Evolutionary conservation across 2,329 filamentous ascomycete genomes (phyloP).

Genomic region (Curvularia sp.): DNA sequence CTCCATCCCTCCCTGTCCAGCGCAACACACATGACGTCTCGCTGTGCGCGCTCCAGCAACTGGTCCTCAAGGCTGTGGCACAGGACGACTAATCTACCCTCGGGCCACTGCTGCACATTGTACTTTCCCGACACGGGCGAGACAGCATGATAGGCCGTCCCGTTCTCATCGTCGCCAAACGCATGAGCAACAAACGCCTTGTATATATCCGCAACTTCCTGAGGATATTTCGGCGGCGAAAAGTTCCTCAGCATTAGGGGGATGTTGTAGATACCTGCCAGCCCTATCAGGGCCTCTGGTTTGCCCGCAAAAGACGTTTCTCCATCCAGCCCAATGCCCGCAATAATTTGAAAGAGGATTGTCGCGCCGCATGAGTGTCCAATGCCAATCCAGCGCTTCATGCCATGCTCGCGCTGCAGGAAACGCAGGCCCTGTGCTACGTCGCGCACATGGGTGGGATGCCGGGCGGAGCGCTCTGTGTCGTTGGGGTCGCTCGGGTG

Average conservation of each 20-base stretch:
- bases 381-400: conserved; percentile 61
- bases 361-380: conserved; percentile 71
- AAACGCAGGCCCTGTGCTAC: conserved; percentile 60
- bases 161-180: conserved; percentile 58
- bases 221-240: conserved; percentile 37
- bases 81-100: conserved; percentile 51
- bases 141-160: conserved; percentile 37
- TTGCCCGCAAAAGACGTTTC: not conserved
- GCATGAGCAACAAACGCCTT: conserved; percentile 64
- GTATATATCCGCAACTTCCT: conserved; percentile 59
- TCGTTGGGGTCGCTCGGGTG: conserved; percentile 58
- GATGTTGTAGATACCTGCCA: conserved; percentile 73
- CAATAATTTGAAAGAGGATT: conserved; percentile 64
- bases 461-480: conserved; percentile 56
- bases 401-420: conserved; percentile 57
- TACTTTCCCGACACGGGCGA: conserved; percentile 62
- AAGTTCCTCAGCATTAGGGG: conserved; percentile 59
- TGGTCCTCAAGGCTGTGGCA: conserved; percentile 58
- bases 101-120: conserved; percentile 48
- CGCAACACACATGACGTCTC: conserved; percentile 61
- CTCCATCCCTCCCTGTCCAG: conserved; percentile 55
- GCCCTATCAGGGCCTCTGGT: conserved; percentile 61
- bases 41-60: conserved; percentile 63
- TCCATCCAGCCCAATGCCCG: not conserved
- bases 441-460: conserved; percentile 69